Evolutionary conservation across 441 rosid species (phyloP).

Genomic region (Omphalea diandra): DNA sequence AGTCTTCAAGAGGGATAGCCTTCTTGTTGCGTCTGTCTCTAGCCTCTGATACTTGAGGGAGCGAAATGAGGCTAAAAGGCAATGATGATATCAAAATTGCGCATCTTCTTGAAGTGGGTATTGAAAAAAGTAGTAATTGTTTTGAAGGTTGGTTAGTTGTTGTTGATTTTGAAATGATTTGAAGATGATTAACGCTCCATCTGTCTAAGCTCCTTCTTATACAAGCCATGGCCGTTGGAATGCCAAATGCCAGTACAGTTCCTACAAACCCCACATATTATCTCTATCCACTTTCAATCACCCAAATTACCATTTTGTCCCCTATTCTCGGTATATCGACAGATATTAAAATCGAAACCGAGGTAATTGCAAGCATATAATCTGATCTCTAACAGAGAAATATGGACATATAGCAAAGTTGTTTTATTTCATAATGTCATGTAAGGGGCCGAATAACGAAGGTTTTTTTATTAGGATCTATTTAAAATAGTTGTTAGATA

Average conservation of each 20-base stretch:
- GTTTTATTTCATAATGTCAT: too few species aligned
- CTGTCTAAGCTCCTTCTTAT: slow-evolving; percentile 31
- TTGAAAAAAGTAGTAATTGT: slow-evolving; percentile 30
- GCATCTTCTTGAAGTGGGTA: slow-evolving; percentile 58
- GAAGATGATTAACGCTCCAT: slow-evolving; percentile 29
- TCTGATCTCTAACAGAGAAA: too few species aligned
- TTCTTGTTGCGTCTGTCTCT: slow-evolving; percentile 78
- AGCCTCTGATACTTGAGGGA: slow-evolving; percentile 55
- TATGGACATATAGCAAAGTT: too few species aligned
- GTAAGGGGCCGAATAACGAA: too few species aligned
- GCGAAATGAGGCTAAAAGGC: slow-evolving; percentile 41
- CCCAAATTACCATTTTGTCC: slow-evolving; percentile 15
- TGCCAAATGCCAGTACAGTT: neutral
- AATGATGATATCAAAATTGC: slow-evolving; percentile 47
- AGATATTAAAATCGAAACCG: too few species aligned
- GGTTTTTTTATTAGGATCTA: too few species aligned
- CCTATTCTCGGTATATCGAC: too few species aligned
- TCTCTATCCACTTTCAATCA: slow-evolving; percentile 8
- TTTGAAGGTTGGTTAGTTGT: slow-evolving; percentile 23
- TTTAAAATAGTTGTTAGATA: too few species aligned
- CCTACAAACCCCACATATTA: neutral
- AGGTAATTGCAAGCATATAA: too few species aligned
- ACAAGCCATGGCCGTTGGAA: slow-evolving; percentile 42
- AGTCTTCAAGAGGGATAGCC: slow-evolving; percentile 69
- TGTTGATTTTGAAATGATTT: slow-evolving; percentile 3